Percentiles rank a stretch among this genome's conserved stretches.
phyloP scores from a whole-genome alignment of 2,329 filamentous ascomycete species.

The Neospermospora avenae region DNA sequence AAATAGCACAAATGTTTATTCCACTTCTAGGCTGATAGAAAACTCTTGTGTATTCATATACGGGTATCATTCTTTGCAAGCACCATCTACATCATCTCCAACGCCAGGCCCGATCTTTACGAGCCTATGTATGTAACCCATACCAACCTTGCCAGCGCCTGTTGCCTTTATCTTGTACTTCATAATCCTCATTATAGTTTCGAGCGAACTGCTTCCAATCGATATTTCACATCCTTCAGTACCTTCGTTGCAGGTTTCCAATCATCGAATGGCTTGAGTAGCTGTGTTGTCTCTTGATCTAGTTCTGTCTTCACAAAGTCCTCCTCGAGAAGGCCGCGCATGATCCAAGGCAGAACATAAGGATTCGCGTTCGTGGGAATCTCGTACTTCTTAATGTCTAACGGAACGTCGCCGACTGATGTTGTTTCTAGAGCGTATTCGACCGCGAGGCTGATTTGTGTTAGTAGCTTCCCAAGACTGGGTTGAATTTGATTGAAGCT shows the following conservation, averaged over 20 bases:
- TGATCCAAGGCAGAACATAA: constrained; percentile 91
- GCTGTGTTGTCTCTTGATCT: constrained; percentile 68
- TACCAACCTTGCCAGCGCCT: neutral
- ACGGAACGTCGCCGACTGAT: constrained; percentile 44
- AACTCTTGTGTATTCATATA: neutral
- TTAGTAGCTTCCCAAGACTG: constrained; percentile 8
- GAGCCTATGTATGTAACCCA: neutral
- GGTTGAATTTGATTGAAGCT: constrained; percentile 30
- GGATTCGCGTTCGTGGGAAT: constrained; percentile 63
- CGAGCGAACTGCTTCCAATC: constrained; percentile 85
- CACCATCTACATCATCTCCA: constrained; percentile 7
- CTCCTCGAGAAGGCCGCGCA: constrained; percentile 90
- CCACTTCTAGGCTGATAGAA: no score
- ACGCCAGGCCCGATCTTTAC: constrained; percentile 7
- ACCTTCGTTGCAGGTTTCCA: constrained; percentile 92
- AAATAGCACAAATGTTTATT: neutral
- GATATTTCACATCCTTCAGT: constrained; percentile 92
- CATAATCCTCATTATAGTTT: constrained; percentile 51
- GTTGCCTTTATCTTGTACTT: neutral
- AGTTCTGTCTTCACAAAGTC: constrained; percentile 82
- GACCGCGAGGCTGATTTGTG: constrained; percentile 55
- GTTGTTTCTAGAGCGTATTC: constrained; percentile 72
- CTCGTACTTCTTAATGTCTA: constrained; percentile 52
- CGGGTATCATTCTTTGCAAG: constrained; percentile 13
- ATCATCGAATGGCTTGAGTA: constrained; percentile 85